Base-by-base conservation (phyloP, 768 basidiomycete species). In the Tulasnella sp. region DNA sequence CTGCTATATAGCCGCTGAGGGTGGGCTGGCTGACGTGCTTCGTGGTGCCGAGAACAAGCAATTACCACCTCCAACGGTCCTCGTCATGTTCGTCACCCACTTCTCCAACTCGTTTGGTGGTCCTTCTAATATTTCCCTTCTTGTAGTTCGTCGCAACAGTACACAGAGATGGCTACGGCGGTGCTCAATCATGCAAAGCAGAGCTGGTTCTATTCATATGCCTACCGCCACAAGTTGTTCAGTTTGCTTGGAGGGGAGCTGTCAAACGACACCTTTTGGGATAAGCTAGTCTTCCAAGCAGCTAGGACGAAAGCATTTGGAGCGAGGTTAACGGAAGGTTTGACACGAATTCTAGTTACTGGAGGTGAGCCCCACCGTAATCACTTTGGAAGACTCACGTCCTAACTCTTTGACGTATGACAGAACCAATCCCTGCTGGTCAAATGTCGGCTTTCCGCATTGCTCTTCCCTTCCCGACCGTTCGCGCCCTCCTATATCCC, bases 191-290 rank as follows among this genome's bases (percentile, higher is more conserved):
- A 87, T 81, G 92, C 92, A 1, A 88, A 88, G 76, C 56, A 27
- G 79, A 89, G 88, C 79, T 80, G 91, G 21, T 81, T 92, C 24
- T 92, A 89, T 83, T 84, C 89, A 6, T 84, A 96, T 75, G 94
- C 91, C 1, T 91, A 90, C 88, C 88, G 93, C 42, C 96, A 96
- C 85, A 97, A 97, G 84, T 80, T 91, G 24, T 88, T 91, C 0
- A 89, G 88, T 3, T 85, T 96, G 5, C 83, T 85, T 0, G 92
- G 94, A 79, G 96, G 96, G 6, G 93, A 91, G 81, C 81, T 95
- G 56, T 91, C 90, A 21, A 92, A 92, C 83, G 91, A 93, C 79
- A 92, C 93, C 79, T 84, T 95, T n/a, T 95, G 94, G 92, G 96
- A 98, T 84, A 89, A 92, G 76, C 85, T 92, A 12, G 89, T 95